These are phyloP conservation scores for Morella rubra DNA, from an alignment of 306 rosid species.

Conservation along the genomic window DNA sequence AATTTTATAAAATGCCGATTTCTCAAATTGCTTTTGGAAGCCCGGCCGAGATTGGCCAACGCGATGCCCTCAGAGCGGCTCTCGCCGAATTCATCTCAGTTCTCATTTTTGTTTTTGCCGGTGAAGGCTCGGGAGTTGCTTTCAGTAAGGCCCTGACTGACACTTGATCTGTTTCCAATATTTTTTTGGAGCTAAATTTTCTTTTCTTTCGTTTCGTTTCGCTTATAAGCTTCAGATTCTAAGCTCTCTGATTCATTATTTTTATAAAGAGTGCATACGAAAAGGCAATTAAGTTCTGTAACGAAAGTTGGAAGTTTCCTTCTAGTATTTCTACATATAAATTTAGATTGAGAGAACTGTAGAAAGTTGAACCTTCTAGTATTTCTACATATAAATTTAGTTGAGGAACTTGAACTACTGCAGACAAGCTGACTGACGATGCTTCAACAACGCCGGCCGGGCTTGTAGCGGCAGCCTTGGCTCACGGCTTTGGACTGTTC, in stretches of 20 bases:
- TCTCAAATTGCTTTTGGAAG: constrained; percentile 50
- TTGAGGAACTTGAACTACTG: too few relatives aligned
- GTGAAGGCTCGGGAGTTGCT: constrained; percentile 77
- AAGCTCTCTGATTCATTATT: too few relatives aligned
- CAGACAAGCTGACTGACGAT: constrained; percentile 59
- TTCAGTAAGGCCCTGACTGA: constrained; percentile 42
- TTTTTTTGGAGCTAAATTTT: not conserved
- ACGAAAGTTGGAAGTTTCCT: too few relatives aligned
- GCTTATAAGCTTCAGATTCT: not conserved
- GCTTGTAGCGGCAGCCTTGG: constrained; percentile 60
- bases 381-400: too few relatives aligned
- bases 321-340: too few relatives aligned
- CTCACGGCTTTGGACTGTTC: constrained; percentile 70
- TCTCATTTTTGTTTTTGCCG: constrained; percentile 73
- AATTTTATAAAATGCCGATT: constrained; percentile 44
- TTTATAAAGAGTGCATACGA: too few relatives aligned
- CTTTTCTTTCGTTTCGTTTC: not conserved
- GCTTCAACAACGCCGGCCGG: constrained; percentile 71
- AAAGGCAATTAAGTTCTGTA: too few relatives aligned
- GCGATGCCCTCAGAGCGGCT: constrained; percentile 54
- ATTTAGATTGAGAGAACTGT: too few relatives aligned
- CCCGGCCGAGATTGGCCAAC: constrained; percentile 42
- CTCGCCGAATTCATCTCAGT: constrained; percentile 70
- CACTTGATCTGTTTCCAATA: too few relatives aligned
- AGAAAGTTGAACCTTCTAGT: too few relatives aligned